Percentiles rank a stretch among this genome's conserved stretches.
Conservation (phyloP, 2,329 filamentous ascomycete species). For the Helicocarpus griseus region DNA sequence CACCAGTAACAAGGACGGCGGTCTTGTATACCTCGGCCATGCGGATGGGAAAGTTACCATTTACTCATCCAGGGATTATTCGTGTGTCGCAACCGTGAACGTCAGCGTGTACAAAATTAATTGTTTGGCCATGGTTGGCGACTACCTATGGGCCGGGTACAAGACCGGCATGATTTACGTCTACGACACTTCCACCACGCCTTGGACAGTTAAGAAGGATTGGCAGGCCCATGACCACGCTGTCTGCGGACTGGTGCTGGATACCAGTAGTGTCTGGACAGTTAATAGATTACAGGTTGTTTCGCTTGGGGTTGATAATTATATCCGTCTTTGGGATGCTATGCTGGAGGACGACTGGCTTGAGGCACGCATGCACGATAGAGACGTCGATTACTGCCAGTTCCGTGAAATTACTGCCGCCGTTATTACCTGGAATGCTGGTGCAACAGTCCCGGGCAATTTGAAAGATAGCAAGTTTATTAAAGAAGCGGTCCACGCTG, state of each 20-base stretch:
- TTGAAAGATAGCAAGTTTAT: constrained; percentile 74
- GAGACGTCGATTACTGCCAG: constrained; percentile 71
- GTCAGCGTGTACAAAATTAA: constrained; percentile 95
- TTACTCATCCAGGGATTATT: constrained; percentile 70
- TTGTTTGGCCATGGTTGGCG: constrained; percentile 68
- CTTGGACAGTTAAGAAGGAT: constrained; percentile 87
- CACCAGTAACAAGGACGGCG: constrained; percentile 61
- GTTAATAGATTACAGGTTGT: constrained; percentile 76
- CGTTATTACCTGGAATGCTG: constrained; percentile 93
- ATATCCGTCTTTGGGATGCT: constrained; percentile 81
- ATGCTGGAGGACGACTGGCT: constrained; percentile 90
- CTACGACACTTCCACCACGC: constrained; percentile 72
- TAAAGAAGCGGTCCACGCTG: constrained; percentile 64
- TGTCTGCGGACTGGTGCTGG: constrained; percentile 65
- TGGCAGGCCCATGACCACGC: constrained; percentile 86
- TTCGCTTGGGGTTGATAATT: constrained; percentile 78
- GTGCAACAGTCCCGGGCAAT: constrained; percentile 82
- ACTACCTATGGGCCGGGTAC: constrained; percentile 84
- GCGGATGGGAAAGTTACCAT: constrained; percentile 88
- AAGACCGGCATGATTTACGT: constrained; percentile 91
- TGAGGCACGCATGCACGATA: constrained; percentile 74
- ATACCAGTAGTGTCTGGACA: constrained; percentile 75
- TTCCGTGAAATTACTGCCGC: constrained; percentile 73
- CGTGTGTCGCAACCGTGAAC: constrained; percentile 69
- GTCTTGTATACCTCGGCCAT: constrained; percentile 82